These are phyloP conservation scores for Pseudogymnoascus sp. DNA, from an alignment of 2,329 filamentous ascomycete species.

Conservation along the genomic window DNA sequence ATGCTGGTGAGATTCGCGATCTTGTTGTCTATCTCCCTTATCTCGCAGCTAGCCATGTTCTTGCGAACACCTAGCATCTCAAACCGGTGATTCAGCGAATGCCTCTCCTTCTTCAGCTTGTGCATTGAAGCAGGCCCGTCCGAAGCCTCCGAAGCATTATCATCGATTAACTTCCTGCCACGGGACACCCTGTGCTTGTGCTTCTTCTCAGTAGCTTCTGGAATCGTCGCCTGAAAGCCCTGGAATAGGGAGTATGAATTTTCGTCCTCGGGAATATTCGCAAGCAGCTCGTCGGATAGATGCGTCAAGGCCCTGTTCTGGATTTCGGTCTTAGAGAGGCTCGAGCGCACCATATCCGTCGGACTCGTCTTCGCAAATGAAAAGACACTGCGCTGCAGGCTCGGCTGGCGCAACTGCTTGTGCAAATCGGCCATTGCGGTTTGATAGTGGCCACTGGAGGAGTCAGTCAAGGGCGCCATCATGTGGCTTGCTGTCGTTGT, in stretches of 20 bases:
- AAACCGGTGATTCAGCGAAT: constrained; percentile 71
- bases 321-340: constrained; percentile 83
- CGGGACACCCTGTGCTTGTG: constrained; percentile 65
- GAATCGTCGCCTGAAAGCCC: constrained; percentile 86
- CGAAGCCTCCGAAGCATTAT: constrained; percentile 43
- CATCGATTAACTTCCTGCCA: constrained; percentile 67
- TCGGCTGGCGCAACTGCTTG: constrained; percentile 76
- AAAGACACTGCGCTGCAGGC: constrained; percentile 82
- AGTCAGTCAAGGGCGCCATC: constrained; percentile 60
- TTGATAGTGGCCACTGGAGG: constrained; percentile 63
- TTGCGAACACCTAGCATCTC: constrained; percentile 90
- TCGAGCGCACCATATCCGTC: constrained; percentile 87
- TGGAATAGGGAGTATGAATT: constrained; percentile 92
- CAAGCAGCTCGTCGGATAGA: constrained; percentile 81
- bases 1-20: constrained; percentile 88
- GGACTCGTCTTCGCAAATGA: constrained; percentile 84
- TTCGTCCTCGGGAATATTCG: constrained; percentile 78
- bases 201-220: constrained; percentile 59
- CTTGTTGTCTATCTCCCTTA: constrained; percentile 93
- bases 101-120: constrained; percentile 72
- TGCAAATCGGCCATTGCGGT: constrained; percentile 83
- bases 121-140: constrained; percentile 59
- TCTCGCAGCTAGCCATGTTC: constrained; percentile 95
- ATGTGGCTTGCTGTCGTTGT: constrained; percentile 88
- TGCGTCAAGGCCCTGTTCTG: constrained; percentile 86